Evolutionary conservation across 2,329 filamentous ascomycete genomes (phyloP).

Genomic region (Emmonsiellopsis sp.): DNA sequence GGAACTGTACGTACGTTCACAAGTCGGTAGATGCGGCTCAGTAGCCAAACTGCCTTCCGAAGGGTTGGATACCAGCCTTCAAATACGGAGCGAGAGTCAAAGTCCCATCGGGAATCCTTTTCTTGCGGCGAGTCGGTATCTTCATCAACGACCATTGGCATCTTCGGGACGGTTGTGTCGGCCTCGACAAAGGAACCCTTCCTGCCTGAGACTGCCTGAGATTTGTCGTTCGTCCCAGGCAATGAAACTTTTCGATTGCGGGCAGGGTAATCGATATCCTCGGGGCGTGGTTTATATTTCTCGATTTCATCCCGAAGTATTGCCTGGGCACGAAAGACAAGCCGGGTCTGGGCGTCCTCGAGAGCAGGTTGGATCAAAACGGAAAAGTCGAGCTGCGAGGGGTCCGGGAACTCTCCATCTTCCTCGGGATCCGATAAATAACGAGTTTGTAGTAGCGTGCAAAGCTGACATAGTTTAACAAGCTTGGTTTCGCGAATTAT

Average conservation of each 20-base stretch:
- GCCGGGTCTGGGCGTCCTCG: slow-evolving; percentile 57
- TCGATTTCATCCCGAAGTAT: slow-evolving; percentile 59
- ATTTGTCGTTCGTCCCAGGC: slow-evolving; percentile 30
- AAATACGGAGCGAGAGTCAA: slow-evolving; percentile 48
- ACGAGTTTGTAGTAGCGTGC: slow-evolving; percentile 54
- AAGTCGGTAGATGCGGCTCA: slow-evolving; percentile 60
- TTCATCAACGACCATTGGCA: slow-evolving; percentile 44
- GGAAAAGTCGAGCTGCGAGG: slow-evolving; percentile 52
- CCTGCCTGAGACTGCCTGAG: slow-evolving; percentile 44
- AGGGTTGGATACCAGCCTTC: slow-evolving; percentile 58
- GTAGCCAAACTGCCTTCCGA: slow-evolving; percentile 57
- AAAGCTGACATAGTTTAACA: slow-evolving; percentile 57
- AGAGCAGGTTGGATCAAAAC: slow-evolving; percentile 53
- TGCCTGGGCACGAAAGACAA: slow-evolving; percentile 56
- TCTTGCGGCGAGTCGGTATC: slow-evolving; percentile 34
- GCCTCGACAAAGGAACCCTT: slow-evolving; percentile 34
- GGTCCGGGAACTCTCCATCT: slow-evolving; percentile 40
- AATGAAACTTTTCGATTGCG: slow-evolving; percentile 37
- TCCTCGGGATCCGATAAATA: slow-evolving; percentile 53
- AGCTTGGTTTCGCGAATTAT: slow-evolving; percentile 60
- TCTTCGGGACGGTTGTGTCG: slow-evolving; percentile 36
- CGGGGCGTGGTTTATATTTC: slow-evolving; percentile 53
- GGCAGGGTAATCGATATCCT: slow-evolving; percentile 56
- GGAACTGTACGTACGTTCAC: slow-evolving; percentile 45
- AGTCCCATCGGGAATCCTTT: slow-evolving; percentile 40